A percentile compares a stretch with the other conserved stretches of the same genome.
These are phyloP conservation scores for Vinca major DNA, from an alignment of 305 asterid genomes.

Conservation along the genomic window DNA sequence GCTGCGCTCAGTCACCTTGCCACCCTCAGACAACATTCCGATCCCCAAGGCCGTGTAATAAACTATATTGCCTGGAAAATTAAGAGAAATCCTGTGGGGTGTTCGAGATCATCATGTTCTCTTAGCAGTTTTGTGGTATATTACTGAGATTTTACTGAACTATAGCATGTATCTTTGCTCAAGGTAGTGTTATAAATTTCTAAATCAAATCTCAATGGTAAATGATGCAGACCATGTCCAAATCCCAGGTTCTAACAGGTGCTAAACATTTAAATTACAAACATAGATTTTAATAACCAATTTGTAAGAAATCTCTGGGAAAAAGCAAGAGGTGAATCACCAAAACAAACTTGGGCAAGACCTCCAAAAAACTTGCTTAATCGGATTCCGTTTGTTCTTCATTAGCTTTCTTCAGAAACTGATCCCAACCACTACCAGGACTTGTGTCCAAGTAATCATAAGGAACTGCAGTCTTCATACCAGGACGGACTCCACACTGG, in stretches of 20 bases:
- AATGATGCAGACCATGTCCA: no score
- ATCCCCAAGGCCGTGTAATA: constrained; percentile 48
- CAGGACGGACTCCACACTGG: constrained; percentile 64
- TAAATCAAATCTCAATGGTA: no score
- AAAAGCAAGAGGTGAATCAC: neutral
- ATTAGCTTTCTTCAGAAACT: constrained; percentile 56
- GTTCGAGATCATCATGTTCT: neutral
- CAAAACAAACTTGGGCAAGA: neutral
- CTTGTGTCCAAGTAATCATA: constrained; percentile 75
- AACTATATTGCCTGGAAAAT: constrained; percentile 13
- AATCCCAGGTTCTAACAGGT: no score
- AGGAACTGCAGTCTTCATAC: constrained; percentile 82
- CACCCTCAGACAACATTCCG: constrained; percentile 49
- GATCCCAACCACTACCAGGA: constrained; percentile 87
- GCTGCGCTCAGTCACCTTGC: constrained; percentile 82
- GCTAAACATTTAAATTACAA: no score
- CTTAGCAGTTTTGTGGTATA: constrained; percentile 8
- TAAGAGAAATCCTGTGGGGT: constrained; percentile 8
- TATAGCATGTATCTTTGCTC: neutral
- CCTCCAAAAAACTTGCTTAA: constrained; percentile 38
- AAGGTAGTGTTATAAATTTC: no score
- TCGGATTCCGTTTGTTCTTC: constrained; percentile 35
- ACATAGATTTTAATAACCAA: no score
- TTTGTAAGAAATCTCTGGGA: neutral
- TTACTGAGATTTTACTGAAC: neutral